Base-by-base conservation (phyloP, 2,329 filamentous ascomycete species). In the Aspergillus sp. region DNA sequence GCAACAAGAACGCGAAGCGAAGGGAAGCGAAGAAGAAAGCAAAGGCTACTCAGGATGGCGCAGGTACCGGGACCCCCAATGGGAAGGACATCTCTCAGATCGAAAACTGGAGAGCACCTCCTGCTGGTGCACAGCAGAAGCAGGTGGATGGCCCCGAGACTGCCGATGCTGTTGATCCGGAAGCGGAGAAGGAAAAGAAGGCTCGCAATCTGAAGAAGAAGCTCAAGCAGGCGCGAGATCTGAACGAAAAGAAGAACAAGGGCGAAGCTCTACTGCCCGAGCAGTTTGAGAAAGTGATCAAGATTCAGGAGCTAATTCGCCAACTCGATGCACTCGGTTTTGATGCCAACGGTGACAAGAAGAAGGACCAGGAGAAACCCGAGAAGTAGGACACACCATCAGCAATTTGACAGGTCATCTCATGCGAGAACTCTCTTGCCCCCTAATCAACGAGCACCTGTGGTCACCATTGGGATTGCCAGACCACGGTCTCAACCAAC, bases 211-310 rank as follows among this genome's bases (percentile, higher is more conserved):
- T 98, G 49, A 91, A 90, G 76, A 99, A 99, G 84, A 99, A 98
- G 79, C 82, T 99, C 63, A 91, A 94, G 71, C 95, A 99, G 76
- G 94, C 95, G 4, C 90, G 89, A 69, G 95, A 98, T 2, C 83
- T 99, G 57, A 90, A 92, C 74, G 89, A 89, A 71, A 97, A 97
- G 84, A 96, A 96, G 77, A 91, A 96, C 25, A 89, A 88, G 59
- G 95, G 95, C 22, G 90, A 92, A 74, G 84, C 87, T 4, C 80
- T 99, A 63, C 83, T 98, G 28, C 94, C 93, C 0, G 95, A 99
- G 80, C 95, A 99, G 80, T 90, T 98, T 66, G 93, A 94, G 69
- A 99, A 99, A 81, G 92, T 99, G 59, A 96, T 97, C 76, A 96
- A 95, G 79, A 97, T 99, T 75, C 92, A 92, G 65, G 95, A 99